Percentiles rank a stretch among this genome's conserved stretches.
Conservation (phyloP, 257 asterid species). For the Nicotiana tabacum region DNA sequence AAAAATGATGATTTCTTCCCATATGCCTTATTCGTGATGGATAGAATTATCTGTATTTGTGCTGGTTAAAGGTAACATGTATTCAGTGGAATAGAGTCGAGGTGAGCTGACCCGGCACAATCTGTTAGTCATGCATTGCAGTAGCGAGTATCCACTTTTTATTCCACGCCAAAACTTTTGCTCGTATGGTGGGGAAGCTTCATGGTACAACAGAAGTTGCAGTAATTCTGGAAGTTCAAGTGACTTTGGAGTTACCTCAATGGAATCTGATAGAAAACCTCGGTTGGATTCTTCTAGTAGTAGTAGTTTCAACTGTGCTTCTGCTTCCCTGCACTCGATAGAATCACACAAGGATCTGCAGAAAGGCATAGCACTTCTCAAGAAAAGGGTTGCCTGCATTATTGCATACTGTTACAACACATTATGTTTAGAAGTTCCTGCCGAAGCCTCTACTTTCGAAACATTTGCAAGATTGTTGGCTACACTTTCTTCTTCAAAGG, state of each 20-base stretch:
- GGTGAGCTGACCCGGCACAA: too few species aligned
- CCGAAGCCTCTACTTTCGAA: conserved; percentile 88
- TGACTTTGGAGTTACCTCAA: conserved; percentile 82
- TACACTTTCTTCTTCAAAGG: conserved; percentile 90
- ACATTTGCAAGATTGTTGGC: conserved; percentile 79
- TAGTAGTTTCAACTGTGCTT: conserved; percentile 62
- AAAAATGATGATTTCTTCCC: too few species aligned
- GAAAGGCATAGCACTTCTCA: conserved; percentile 97
- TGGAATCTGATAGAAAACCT: conserved; percentile 88
- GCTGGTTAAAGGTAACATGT: too few species aligned
- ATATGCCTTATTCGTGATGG: too few species aligned
- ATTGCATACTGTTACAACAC: conserved; percentile 81
- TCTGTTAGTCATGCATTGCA: conserved; percentile 21
- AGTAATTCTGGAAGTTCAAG: conserved; percentile 89
- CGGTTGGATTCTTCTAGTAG: conserved; percentile 68
- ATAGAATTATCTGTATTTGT: too few species aligned
- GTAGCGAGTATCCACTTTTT: conserved; percentile 89
- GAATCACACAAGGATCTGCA: conserved; percentile 94
- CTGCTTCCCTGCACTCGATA: conserved; percentile 81
- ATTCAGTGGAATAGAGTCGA: too few species aligned
- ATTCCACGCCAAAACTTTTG: conserved; percentile 87
- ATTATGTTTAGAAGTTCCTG: conserved; percentile 69
- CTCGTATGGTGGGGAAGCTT: conserved; percentile 75
- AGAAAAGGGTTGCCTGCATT: conserved; percentile 93
- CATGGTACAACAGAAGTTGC: conserved; percentile 96